Evolutionary conservation across 306 rosid genomes (phyloP), one percentile per base, ranked within the genome.

Genomic region (Gastrolobium bilobum): DNA sequence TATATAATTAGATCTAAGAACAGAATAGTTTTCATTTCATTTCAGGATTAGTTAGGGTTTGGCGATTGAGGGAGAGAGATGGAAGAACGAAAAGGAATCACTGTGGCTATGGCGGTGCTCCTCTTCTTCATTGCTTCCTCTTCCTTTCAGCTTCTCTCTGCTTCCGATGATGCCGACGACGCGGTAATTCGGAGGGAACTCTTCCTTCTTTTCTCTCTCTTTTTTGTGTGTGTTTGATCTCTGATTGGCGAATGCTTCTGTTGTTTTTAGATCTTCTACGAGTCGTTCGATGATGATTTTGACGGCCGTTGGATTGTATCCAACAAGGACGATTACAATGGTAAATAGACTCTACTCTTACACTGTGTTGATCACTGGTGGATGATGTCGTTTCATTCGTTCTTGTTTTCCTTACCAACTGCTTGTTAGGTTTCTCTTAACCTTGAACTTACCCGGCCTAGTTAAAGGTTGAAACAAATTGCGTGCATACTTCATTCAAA

Each of bases 231-330:
- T 15, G 2, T 1, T 79, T 39, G 54, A 71, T 69, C 52, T 47
- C 50, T 79, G 63, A 76, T 56, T 83, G 0, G 7, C 3, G 15
- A 58, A 39, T 65, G 54, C 4, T 62, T 33, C 5, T 83, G 40
- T 5, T 40, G 46, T 83, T 67, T 83, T 67, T 73, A 94, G 98
- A 87, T 91, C 77, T 89, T 88, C 53, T 94, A 90, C 92, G 98
- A 94, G 40, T 87, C 97, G 5, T 94, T 94, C 75, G 97, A 92
- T 14, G 93, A 90, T 66, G 42, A 86, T 64, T 94, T 92, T 33
- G 93, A 90, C 3, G 90, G 89, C 9, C 90, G 97, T 6, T 94
- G 98, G 98, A 80, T 86, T 76, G 92, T 86, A 2, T 94, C 98
- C 1, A 81, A 61, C 61, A 94, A 92, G 81, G 93, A 86, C 2